These are phyloP conservation scores for Boletus vermiculosoides DNA, from an alignment of 768 basidiomycete genomes.

Conservation along the genomic window DNA sequence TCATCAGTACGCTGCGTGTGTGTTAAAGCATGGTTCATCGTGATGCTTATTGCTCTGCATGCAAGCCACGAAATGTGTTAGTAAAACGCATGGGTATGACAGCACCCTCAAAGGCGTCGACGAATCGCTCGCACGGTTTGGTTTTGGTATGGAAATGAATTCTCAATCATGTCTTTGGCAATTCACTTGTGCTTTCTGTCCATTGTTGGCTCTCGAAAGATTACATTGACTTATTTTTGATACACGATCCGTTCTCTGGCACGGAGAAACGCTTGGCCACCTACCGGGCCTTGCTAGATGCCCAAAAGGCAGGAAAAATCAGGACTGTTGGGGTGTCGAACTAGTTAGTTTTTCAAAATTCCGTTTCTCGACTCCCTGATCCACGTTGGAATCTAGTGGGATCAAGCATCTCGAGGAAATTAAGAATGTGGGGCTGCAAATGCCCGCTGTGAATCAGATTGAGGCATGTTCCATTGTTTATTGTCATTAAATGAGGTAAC, in stretches of 20 bases:
- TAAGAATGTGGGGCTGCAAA: slow-evolving; percentile 53
- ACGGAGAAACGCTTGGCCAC: slow-evolving; percentile 63
- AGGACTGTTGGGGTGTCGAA: slow-evolving; percentile 80
- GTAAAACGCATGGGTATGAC: slow-evolving; percentile 61
- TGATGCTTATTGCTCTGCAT: slow-evolving; percentile 4
- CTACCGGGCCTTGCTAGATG: slow-evolving; percentile 66
- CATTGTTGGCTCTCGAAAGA: slow-evolving; percentile 32
- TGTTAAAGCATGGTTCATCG: background rate
- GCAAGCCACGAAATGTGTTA: slow-evolving; percentile 64
- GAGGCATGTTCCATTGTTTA: slow-evolving; percentile 47
- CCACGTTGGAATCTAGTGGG: slow-evolving; percentile 41
- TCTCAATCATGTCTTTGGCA: slow-evolving; percentile 6
- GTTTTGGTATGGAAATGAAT: slow-evolving; percentile 47
- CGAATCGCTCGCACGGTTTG: slow-evolving; percentile 55
- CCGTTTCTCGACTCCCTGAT: background rate
- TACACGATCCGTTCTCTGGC: slow-evolving; percentile 71
- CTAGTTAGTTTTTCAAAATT: slow-evolving; percentile 51
- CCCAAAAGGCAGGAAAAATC: slow-evolving; percentile 63
- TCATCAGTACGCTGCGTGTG: slow-evolving; percentile 54
- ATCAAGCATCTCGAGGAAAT: slow-evolving; percentile 77
- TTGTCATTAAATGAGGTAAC: slow-evolving; percentile 5
- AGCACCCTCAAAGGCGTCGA: slow-evolving; percentile 58
- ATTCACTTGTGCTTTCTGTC: slow-evolving; percentile 1
- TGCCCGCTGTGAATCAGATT: slow-evolving; percentile 78
- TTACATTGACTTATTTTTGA: slow-evolving; percentile 74